Conservation (phyloP, 768 basidiomycete species). For the Podaxis sp. region DNA sequence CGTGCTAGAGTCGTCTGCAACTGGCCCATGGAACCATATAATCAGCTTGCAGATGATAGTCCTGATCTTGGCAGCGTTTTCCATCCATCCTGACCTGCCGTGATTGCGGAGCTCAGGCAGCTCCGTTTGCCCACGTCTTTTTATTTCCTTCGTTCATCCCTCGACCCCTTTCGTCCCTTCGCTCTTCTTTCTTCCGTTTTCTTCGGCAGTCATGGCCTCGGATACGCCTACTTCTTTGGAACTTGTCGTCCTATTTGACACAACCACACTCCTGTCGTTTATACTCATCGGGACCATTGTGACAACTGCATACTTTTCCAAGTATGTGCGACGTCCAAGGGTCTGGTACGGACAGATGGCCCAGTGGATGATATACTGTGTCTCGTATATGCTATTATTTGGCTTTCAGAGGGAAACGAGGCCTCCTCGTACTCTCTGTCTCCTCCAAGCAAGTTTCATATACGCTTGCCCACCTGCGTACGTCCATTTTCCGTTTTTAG, state of each 20-base stretch:
- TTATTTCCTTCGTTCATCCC: neutral
- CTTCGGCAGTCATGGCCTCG: neutral
- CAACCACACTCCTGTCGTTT: conserved; percentile 3
- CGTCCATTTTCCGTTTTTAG: neutral
- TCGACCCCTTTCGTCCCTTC: neutral
- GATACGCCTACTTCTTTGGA: neutral
- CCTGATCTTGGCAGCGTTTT: neutral
- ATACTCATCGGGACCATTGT: neutral
- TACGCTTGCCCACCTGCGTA: conserved; percentile 11
- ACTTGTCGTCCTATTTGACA: conserved; percentile 2
- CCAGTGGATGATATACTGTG: conserved; percentile 9
- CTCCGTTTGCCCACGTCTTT: neutral
- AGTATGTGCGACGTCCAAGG: neutral
- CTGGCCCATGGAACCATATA: neutral
- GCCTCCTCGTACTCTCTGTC: neutral
- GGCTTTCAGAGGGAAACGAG: neutral
- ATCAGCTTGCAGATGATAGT: neutral
- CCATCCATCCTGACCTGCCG: neutral
- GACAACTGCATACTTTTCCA: conserved; percentile 2
- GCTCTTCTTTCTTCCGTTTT: neutral
- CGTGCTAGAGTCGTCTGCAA: neutral
- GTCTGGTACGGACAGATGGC: conserved; percentile 10
- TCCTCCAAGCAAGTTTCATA: conserved; percentile 6
- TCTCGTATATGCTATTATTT: conserved; percentile 8
- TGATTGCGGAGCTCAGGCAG: conserved; percentile 3